phyloP scores from a whole-genome alignment of 805 yeast species.

The Nakazawaea siamensis region DNA sequence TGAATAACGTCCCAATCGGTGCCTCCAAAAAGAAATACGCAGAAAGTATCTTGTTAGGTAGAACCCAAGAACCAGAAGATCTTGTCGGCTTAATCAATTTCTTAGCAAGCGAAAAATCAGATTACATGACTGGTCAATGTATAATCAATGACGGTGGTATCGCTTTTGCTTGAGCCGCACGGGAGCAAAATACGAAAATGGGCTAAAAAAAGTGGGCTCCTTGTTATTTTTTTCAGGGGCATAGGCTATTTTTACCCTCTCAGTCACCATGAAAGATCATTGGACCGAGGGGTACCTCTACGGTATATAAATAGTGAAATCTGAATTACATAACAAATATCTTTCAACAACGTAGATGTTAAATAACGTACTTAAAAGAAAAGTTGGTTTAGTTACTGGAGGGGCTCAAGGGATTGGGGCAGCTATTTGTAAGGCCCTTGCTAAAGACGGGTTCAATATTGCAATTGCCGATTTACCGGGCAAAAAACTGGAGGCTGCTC shows the following conservation, averaged over 20 bases:
- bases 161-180: constrained; percentile 1
- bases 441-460: constrained; percentile 40
- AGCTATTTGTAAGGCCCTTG: constrained; percentile 35
- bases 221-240: no score
- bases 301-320: neutral
- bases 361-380: no score
- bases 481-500: constrained; percentile 16
- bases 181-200: no score
- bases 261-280: neutral
- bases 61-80: constrained; percentile 28
- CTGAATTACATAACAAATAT: no score
- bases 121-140: constrained; percentile 31
- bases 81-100: constrained; percentile 26
- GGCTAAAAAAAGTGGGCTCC: no score
- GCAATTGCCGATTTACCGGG: constrained; percentile 13
- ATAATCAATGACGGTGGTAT: constrained; percentile 32
- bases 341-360: no score
- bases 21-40: constrained; percentile 18
- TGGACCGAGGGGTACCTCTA: neutral
- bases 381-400: constrained; percentile 45
- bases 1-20: constrained; percentile 20
- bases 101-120: constrained; percentile 28
- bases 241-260: no score
- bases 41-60: constrained; percentile 23
- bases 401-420: constrained; percentile 56